Evolutionary conservation across 805 yeast genomes (phyloP).

Genomic region (Metschnikowia continentalis): DNA sequence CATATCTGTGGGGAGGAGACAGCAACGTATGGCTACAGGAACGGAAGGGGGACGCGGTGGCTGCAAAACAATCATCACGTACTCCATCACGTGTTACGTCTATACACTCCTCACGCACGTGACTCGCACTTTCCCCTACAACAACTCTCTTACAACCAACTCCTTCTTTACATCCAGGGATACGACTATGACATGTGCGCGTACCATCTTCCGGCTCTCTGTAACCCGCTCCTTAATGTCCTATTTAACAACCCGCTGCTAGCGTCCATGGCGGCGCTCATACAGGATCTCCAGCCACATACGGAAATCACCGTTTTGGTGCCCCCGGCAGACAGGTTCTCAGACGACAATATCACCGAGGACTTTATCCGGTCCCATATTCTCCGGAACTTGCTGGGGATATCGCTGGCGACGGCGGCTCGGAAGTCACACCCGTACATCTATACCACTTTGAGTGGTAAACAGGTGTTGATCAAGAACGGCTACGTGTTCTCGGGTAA

Average conservation of each 20-base stretch:
- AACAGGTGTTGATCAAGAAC: conserved; percentile 52
- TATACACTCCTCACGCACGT: background rate
- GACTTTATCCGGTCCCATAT: conserved; percentile 66
- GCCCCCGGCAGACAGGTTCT: conserved; percentile 49
- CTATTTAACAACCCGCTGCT: conserved; percentile 58
- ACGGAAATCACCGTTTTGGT: conserved; percentile 57
- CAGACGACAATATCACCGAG: conserved; percentile 49
- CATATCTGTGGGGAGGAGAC: too few relatives aligned
- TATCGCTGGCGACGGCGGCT: conserved; percentile 18
- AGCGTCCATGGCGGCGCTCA: conserved; percentile 37
- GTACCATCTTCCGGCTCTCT: conserved; percentile 47
- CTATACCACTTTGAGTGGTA: conserved; percentile 52
- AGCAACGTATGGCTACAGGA: too few relatives aligned
- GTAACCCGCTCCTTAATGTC: conserved; percentile 62
- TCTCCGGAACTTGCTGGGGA: conserved; percentile 30
- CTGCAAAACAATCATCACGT: background rate
- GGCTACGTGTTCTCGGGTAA: conserved; percentile 52
- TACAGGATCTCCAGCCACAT: conserved; percentile 44
- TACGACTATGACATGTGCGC: background rate
- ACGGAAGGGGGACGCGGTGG: background rate
- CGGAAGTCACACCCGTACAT: conserved; percentile 38
- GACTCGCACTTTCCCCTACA: background rate
- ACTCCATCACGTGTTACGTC: too few relatives aligned
- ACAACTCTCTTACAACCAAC: background rate
- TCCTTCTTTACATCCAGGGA: background rate